phyloP scores from a whole-genome alignment of 306 rosid genomes.

The Prinsepia uniflora region DNA sequence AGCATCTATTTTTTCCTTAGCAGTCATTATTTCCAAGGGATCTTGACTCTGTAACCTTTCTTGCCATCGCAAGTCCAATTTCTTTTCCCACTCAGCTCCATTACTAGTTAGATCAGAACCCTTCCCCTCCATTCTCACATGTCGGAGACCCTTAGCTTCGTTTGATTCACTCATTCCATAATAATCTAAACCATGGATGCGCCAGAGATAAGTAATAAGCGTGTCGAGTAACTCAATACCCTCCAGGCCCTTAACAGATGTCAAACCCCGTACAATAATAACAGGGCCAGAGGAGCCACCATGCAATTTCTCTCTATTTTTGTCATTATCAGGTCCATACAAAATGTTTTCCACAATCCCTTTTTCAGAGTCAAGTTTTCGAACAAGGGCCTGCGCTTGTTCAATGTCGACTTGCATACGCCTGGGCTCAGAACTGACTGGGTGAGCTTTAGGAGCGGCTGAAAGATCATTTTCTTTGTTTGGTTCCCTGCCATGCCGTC shows the following conservation, averaged over 20 bases:
- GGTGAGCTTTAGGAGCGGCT: conserved; percentile 85
- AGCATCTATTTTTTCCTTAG: conserved; percentile 92
- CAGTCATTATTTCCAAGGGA: conserved; percentile 91
- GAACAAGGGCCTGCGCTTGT: conserved; percentile 78
- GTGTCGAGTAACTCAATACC: conserved; percentile 90
- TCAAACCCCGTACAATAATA: conserved; percentile 73
- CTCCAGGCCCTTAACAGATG: conserved; percentile 94
- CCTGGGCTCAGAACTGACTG: conserved; percentile 74
- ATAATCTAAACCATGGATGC: conserved; percentile 89
- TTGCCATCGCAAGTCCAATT: conserved; percentile 82
- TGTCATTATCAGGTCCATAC: conserved; percentile 60
- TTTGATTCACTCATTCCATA: conserved; percentile 86
- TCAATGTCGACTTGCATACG: conserved; percentile 75
- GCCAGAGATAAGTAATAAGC: conserved; percentile 90
- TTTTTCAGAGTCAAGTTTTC: conserved; percentile 84
- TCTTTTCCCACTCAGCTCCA: conserved; percentile 87
- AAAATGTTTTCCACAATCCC: conserved; percentile 79
- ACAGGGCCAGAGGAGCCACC: conserved; percentile 76
- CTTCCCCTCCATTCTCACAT: conserved; percentile 71
- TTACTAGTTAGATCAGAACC: conserved; percentile 41
- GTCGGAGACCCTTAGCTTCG: conserved; percentile 87
- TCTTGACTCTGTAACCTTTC: conserved; percentile 85
- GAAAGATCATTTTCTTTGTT: conserved; percentile 69
- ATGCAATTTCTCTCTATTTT: conserved; percentile 62
- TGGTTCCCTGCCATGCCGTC: conserved; percentile 67